Conservation (phyloP, 495 filamentous ascomycete species). For the Poronia punctata region DNA sequence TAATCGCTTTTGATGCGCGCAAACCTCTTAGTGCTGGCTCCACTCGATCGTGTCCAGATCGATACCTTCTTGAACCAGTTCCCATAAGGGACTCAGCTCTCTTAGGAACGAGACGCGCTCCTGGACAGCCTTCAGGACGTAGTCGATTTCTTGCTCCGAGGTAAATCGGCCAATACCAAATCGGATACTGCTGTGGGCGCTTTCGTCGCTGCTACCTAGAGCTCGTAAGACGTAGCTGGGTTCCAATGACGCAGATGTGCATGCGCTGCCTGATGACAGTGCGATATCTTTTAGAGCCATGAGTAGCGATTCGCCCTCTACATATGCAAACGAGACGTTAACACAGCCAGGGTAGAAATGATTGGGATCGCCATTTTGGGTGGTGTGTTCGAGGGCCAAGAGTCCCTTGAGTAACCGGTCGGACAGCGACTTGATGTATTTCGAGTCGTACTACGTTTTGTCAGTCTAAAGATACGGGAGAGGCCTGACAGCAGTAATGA, state of each 20-base stretch:
- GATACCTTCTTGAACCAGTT: slow-evolving; percentile 94
- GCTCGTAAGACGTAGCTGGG: slow-evolving; percentile 93
- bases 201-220: slow-evolving; percentile 92
- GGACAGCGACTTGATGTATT: slow-evolving; percentile 73
- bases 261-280: slow-evolving; percentile 91
- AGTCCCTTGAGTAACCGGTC: slow-evolving; percentile 76
- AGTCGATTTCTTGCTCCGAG: slow-evolving; percentile 91
- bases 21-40: slow-evolving; percentile 77
- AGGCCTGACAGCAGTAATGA: slow-evolving; percentile 1
- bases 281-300: slow-evolving; percentile 99
- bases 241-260: slow-evolving; percentile 93
- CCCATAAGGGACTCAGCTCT: slow-evolving; percentile 95
- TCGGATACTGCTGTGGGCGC: slow-evolving; percentile 92
- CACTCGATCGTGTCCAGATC: slow-evolving; percentile 96
- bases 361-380: slow-evolving; percentile 77
- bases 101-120: slow-evolving; percentile 86
- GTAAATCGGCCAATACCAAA: slow-evolving; percentile 98
- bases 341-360: slow-evolving; percentile 93
- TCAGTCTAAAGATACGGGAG: slow-evolving; percentile 12
- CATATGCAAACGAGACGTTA: slow-evolving; percentile 96
- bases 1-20: no score
- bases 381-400: slow-evolving; percentile 82
- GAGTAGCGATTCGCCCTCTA: slow-evolving; percentile 93
- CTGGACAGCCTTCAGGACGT: slow-evolving; percentile 88
- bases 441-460: slow-evolving; percentile 75